Evolutionary conservation across 495 filamentous ascomycete species (phyloP).

Genomic region (Apodospora peruviana): DNA sequence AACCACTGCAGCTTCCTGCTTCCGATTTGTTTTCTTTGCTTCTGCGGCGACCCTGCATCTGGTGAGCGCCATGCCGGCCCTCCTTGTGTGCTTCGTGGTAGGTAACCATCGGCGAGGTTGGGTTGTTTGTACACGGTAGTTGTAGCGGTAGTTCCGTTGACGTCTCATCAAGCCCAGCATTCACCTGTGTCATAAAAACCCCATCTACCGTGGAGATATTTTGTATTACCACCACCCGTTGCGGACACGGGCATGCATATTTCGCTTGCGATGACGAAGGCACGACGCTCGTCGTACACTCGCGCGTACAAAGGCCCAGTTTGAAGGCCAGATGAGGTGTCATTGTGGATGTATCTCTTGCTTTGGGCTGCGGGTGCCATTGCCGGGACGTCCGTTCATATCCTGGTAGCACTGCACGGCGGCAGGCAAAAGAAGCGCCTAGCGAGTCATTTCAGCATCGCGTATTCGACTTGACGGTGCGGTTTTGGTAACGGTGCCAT

Average conservation of each 20-base stretch:
- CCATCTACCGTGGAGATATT: conserved; percentile 15
- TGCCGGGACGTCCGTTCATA: conserved; percentile 17
- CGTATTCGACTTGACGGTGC: too few relatives aligned
- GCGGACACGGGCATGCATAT: conserved; percentile 20
- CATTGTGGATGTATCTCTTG: conserved; percentile 11
- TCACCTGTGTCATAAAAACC: conserved; percentile 20
- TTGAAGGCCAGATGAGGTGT: conserved; percentile 9
- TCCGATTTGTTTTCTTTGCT: conserved; percentile 13
- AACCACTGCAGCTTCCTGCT: conserved; percentile 6
- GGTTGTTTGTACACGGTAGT: too few relatives aligned
- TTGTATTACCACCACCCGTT: not conserved
- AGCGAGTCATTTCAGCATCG: not conserved
- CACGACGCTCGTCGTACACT: not conserved
- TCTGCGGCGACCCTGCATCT: not conserved
- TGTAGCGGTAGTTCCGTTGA: conserved; percentile 2
- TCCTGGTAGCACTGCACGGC: conserved; percentile 11
- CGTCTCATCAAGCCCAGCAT: not conserved
- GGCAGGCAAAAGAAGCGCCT: not conserved
- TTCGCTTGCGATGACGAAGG: conserved; percentile 8
- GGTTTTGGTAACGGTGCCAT: too few relatives aligned
- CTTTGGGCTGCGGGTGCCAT: conserved; percentile 18
- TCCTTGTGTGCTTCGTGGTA: not conserved
- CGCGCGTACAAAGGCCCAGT: too few relatives aligned
- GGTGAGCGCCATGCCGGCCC: not conserved
- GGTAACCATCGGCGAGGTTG: too few relatives aligned